phyloP scores from a whole-genome alignment of 495 filamentous ascomycete species.

The Hypoxylon fuscum region DNA sequence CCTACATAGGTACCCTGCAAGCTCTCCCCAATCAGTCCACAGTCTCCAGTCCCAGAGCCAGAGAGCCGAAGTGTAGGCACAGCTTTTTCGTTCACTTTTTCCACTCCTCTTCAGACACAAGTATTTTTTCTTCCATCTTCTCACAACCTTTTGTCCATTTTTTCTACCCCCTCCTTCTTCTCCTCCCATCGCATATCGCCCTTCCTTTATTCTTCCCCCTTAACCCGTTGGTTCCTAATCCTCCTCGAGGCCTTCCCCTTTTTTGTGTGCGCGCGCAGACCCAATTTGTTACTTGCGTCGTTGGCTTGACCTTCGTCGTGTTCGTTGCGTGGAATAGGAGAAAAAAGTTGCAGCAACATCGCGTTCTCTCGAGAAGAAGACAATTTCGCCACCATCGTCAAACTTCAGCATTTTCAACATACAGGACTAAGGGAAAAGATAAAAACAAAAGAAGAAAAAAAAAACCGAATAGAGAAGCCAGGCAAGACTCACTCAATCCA shows the following conservation, averaged over 20 bases:
- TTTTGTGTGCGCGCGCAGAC: slow-evolving; percentile 46
- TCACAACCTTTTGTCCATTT: slow-evolving; percentile 45
- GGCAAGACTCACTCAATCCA: slow-evolving; percentile 28
- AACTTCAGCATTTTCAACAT: slow-evolving; percentile 22
- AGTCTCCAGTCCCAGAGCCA: slow-evolving; percentile 10
- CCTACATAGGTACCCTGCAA: neutral
- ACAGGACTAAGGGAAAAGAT: slow-evolving; percentile 26
- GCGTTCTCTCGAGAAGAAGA: slow-evolving; percentile 39
- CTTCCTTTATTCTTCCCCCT: slow-evolving; percentile 54
- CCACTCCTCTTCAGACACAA: slow-evolving; percentile 44
- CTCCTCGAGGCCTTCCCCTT: slow-evolving; percentile 48
- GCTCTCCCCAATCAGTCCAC: slow-evolving; percentile 6
- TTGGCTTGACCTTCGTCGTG: slow-evolving; percentile 45
- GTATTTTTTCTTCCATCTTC: slow-evolving; percentile 47
- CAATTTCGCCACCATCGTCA: slow-evolving; percentile 34
- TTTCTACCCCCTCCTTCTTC: slow-evolving; percentile 42
- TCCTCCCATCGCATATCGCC: slow-evolving; percentile 48
- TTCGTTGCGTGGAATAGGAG: too few species aligned
- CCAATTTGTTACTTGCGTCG: slow-evolving; percentile 44
- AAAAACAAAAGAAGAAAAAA: slow-evolving; percentile 26
- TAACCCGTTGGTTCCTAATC: slow-evolving; percentile 51
- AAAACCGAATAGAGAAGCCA: slow-evolving; percentile 24
- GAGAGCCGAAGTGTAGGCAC: too few species aligned
- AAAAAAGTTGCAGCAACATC: slow-evolving; percentile 31
- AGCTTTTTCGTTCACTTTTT: too few species aligned